Evolutionary conservation across 176 grass and related monocot genomes (phyloP).

Genomic region (Oryza australiensis): DNA sequence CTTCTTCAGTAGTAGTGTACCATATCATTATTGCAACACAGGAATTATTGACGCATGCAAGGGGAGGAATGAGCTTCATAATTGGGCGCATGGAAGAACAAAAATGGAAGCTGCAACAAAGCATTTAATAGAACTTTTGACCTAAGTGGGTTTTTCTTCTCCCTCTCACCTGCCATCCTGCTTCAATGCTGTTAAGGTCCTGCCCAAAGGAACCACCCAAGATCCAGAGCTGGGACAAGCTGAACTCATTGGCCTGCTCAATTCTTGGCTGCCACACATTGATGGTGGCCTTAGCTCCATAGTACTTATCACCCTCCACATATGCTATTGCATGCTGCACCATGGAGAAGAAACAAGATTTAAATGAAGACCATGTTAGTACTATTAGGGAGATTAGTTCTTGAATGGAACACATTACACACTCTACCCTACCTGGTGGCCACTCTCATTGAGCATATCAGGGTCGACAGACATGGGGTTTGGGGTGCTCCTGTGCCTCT

Average conservation of each 20-base stretch:
- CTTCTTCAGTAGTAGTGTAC: slow-evolving; percentile 25
- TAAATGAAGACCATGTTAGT: slow-evolving; percentile 7
- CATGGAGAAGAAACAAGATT: slow-evolving; percentile 4
- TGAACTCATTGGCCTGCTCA: slow-evolving; percentile 78
- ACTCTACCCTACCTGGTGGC: slow-evolving; percentile 61
- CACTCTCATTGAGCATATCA: slow-evolving; percentile 75
- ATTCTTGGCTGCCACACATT: slow-evolving; percentile 93
- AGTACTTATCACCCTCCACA: slow-evolving; percentile 82
- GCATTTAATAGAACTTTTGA: slow-evolving; percentile 55
- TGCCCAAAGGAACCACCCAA: slow-evolving; percentile 77
- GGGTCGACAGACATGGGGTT: slow-evolving; percentile 58
- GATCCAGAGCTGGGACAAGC: slow-evolving; percentile 91
- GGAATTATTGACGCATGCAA: slow-evolving; percentile 42
- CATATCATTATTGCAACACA: slow-evolving; percentile 45
- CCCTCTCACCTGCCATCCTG: slow-evolving; percentile 84
- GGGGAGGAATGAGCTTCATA: slow-evolving; percentile 33
- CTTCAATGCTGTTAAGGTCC: slow-evolving; percentile 94
- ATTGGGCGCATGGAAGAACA: slow-evolving; percentile 37
- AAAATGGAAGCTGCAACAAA: slow-evolving; percentile 45
- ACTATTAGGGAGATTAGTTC: background rate
- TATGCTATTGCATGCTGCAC: slow-evolving; percentile 85
- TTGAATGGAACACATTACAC: slow-evolving; percentile 1
- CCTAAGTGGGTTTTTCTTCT: background rate
- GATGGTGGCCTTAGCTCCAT: slow-evolving; percentile 85
- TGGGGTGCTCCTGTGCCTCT: slow-evolving; percentile 48